A percentile compares a stretch with the other conserved stretches of the same genome.
These are phyloP conservation scores for Glonium stellatum DNA, from an alignment of 495 filamentous ascomycete genomes.

Conservation along the genomic window DNA sequence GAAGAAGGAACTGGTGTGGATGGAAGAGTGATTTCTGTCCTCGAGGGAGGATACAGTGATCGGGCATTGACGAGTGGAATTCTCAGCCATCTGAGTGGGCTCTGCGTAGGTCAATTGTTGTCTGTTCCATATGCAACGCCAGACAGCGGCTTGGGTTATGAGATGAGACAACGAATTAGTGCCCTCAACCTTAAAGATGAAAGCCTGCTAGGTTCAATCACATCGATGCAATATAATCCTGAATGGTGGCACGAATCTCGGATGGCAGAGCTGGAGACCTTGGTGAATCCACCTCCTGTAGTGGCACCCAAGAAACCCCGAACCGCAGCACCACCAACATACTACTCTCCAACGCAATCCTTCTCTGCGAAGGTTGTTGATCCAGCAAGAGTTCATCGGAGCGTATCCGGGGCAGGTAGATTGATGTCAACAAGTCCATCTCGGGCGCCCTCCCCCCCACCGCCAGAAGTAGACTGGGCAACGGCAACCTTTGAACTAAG, in stretches of 20 bases:
- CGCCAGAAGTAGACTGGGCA: conserved; percentile 77
- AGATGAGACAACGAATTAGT: conserved; percentile 47
- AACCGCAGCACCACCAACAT: conserved; percentile 53
- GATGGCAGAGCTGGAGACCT: conserved; percentile 59
- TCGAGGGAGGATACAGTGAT: conserved; percentile 95
- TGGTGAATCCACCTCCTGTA: conserved; percentile 44
- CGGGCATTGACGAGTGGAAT: conserved; percentile 81
- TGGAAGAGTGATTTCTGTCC: conserved; percentile 80
- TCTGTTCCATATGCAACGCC: background rate
- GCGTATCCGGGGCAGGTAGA: conserved; percentile 37
- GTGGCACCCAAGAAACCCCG: conserved; percentile 47
- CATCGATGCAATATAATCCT: conserved; percentile 46
- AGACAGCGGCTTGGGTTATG: conserved; percentile 42
- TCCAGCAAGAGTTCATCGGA: conserved; percentile 49
- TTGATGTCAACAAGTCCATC: conserved; percentile 20
- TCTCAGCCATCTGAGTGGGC: conserved; percentile 76
- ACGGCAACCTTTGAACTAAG: conserved; percentile 72
- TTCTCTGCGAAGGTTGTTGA: conserved; percentile 67
- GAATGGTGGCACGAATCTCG: conserved; percentile 69
- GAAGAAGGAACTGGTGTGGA: conserved; percentile 72
- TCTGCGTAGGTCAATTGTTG: conserved; percentile 48
- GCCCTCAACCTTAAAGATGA: conserved; percentile 20
- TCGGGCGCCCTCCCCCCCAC: conserved; percentile 51
- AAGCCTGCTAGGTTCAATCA: conserved; percentile 7
- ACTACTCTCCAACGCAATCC: conserved; percentile 67